Evolutionary conservation across 768 basidiomycete genomes (phyloP).

Genomic region (Chalciporus pseudorubinellus): DNA sequence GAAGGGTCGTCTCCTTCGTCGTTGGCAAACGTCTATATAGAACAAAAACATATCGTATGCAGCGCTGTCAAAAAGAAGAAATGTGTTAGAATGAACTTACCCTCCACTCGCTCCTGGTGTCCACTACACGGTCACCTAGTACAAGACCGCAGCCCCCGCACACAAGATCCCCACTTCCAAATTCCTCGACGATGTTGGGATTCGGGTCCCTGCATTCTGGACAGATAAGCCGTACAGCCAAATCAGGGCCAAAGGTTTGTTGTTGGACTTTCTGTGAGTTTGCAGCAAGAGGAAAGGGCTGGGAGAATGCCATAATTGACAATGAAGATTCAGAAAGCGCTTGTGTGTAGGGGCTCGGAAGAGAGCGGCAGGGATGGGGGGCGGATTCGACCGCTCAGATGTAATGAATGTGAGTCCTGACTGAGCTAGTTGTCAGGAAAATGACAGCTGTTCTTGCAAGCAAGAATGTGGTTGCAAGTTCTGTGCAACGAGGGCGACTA

Average conservation of each 20-base stretch:
- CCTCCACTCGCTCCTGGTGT: constrained; percentile 97
- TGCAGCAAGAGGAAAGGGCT: constrained; percentile 78
- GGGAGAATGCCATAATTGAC: constrained; percentile 58
- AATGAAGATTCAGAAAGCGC: constrained; percentile 1
- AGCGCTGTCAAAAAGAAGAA: constrained; percentile 14
- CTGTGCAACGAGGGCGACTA: constrained; percentile 13
- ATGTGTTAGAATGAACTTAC: constrained; percentile 48
- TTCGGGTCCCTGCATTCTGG: constrained; percentile 94
- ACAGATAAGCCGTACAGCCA: constrained; percentile 87
- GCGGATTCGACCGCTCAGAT: constrained; percentile 15
- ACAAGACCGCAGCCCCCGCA: constrained; percentile 93
- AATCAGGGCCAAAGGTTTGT: constrained; percentile 73
- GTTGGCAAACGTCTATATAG: constrained; percentile 92
- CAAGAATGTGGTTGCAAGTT: constrained; percentile 10
- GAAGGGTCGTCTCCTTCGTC: constrained; percentile 99
- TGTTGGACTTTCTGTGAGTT: constrained; percentile 47
- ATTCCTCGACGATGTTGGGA: constrained; percentile 96
- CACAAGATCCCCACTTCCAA: constrained; percentile 95
- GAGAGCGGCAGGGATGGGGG: constrained; percentile 12
- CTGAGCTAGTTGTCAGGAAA: constrained; percentile 18
- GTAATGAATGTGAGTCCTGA: constrained; percentile 27
- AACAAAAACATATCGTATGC: constrained; percentile 19
- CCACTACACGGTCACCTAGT: constrained; percentile 93
- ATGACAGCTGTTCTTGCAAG: constrained; percentile 5
- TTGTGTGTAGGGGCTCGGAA: constrained; percentile 20